Conservation (phyloP, 1,284 basidiomycete species). For the Ganoderma lingzhi region DNA sequence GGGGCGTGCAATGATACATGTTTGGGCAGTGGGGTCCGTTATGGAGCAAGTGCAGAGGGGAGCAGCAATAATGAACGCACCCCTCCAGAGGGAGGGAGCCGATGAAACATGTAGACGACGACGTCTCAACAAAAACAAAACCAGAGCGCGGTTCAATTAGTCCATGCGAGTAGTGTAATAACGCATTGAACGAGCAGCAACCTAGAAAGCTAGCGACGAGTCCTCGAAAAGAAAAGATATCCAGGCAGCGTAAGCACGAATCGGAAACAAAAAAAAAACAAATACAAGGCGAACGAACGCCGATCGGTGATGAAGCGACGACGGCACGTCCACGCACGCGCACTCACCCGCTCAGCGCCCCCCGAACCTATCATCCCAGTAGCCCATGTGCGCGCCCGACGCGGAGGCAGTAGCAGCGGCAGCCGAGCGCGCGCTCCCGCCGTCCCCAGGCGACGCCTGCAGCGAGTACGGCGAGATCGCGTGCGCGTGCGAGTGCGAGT, state of each 20-base stretch:
- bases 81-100: not conserved
- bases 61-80: not conserved
- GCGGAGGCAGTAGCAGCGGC: conserved; percentile 17
- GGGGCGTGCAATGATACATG: conserved; percentile 10
- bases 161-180: conserved; percentile 14
- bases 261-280: not conserved
- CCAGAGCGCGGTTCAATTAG: conserved; percentile 8
- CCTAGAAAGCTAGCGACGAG: conserved; percentile 7
- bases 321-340: not conserved
- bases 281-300: conserved; percentile 1
- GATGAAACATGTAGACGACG: not conserved
- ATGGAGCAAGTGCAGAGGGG: not conserved
- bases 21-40: not conserved
- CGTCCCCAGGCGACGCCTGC: conserved; percentile 24
- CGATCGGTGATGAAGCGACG: not conserved
- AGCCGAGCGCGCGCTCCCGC: conserved; percentile 20
- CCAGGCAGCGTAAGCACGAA: not conserved
- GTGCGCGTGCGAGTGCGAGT: conserved; percentile 17
- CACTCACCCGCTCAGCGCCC: conserved; percentile 20
- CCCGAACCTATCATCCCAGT: conserved; percentile 29
- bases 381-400: conserved; percentile 24
- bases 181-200: not conserved
- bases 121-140: not conserved
- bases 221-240: not conserved
- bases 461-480: conserved; percentile 24